Base-by-base conservation (phyloP, 2,329 filamentous ascomycete species). In the Cryoendolithus antarcticus region DNA sequence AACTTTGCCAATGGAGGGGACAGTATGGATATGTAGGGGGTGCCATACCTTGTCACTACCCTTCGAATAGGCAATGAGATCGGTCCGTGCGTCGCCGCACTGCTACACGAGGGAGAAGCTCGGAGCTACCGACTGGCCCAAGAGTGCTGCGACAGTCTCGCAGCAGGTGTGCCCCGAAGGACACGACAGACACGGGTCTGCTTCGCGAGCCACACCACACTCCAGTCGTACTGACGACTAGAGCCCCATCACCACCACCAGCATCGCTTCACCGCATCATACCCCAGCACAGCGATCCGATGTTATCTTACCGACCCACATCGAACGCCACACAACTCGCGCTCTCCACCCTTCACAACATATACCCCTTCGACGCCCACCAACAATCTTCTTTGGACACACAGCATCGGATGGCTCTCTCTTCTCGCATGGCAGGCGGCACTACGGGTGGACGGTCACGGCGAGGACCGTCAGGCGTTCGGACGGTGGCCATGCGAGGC, bases 1-100 rank as follows among this genome's bases (percentile, higher is more conserved):
- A 94, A 85, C 76, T 98, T 98, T 62, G 84, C 84, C 61, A 86
- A 78, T 56, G 76, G 75, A 46, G 74, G 71, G 48, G 80, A 82
- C 56, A 76, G 75, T 31, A 83, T 83, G 78, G 80, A 83, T 57
- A 84, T 62, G 60, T 59, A 53, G 52, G 15, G 10, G 15, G 1
- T 34, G 7, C 15, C 8, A 28, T 37, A 19, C 11, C 11, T 4
- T 27, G 98, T 98, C 60, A 75, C 86, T 38, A 91, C 91, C 29
- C 91, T 91, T 32, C 80, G 15, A 19, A 19, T 5, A 19, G 15
- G 15, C 15, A 19, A 19, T 19, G 15, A 19, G 15, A 19, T 5
- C 15, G 15, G 15, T 3, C 15, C 15, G 33, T 12, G n/a, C 12
- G 19, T 40, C 33, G 33, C 31, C 37, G 21, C 32, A 29, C 15